Conservation (phyloP, 2,329 filamentous ascomycete species). For the Botryosphaeria agaves region DNA sequence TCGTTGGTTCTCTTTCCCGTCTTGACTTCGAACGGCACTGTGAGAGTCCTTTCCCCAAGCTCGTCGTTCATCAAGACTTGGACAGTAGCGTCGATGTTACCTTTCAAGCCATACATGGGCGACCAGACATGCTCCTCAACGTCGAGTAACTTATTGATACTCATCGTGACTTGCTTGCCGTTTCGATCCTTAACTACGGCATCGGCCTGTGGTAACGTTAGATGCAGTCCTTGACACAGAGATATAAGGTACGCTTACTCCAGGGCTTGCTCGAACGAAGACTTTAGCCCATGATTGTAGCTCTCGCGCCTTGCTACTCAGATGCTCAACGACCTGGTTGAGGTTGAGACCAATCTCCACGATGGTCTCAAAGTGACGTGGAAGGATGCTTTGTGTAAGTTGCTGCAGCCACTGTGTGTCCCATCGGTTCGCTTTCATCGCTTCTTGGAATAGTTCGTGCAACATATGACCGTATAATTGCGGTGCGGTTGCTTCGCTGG, state of each 20-base stretch:
- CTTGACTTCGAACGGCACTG: conserved; percentile 89
- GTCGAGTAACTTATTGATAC: conserved; percentile 83
- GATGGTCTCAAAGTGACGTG: conserved; percentile 70
- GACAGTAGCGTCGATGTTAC: conserved; percentile 93
- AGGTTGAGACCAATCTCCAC: conserved; percentile 71
- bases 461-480: conserved; percentile 87
- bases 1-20: conserved; percentile 70
- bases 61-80: conserved; percentile 68
- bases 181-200: conserved; percentile 67
- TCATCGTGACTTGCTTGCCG: conserved; percentile 60
- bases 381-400: conserved; percentile 51
- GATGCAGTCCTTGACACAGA: conserved; percentile 4
- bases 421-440: conserved; percentile 71
- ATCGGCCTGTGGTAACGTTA: conserved; percentile 32
- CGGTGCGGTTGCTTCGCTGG: conserved; percentile 59
- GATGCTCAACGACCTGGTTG: conserved; percentile 56
- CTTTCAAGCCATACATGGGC: conserved; percentile 90
- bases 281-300: conserved; percentile 67
- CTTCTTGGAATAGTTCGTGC: conserved; percentile 90
- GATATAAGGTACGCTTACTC: conserved; percentile 27
- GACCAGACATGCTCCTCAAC: conserved; percentile 98
- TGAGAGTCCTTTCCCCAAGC: conserved; percentile 48
- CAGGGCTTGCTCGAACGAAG: conserved; percentile 59
- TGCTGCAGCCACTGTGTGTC: conserved; percentile 46
- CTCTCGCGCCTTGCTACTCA: conserved; percentile 68